A percentile compares a stretch with the other conserved stretches of the same genome.
phyloP scores from a whole-genome alignment of 2,329 filamentous ascomycete species.

The Diaporthe sp. region DNA sequence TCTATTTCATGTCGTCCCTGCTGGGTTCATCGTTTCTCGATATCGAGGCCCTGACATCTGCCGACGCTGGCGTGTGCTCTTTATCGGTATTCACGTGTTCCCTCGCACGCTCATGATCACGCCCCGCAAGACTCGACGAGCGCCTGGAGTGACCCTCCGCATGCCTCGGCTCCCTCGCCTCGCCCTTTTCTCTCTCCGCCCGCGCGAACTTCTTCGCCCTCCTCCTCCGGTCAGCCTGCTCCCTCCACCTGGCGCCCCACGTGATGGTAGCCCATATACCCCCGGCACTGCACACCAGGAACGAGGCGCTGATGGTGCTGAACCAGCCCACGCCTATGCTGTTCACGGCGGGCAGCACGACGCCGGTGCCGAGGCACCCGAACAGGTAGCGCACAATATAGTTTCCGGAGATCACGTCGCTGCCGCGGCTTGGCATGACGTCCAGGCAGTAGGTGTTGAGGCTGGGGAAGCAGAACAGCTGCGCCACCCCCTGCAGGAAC shows the following conservation, averaged over 20 bases:
- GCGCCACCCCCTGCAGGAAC: conserved; percentile 78
- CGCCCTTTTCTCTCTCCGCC: conserved; percentile 34
- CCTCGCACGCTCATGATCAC: neutral
- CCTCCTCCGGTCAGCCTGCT: conserved; percentile 65
- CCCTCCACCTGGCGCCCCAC: conserved; percentile 67
- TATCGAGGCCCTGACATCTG: neutral
- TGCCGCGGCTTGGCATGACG: conserved; percentile 79
- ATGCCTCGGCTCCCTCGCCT: neutral
- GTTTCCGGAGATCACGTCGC: conserved; percentile 85
- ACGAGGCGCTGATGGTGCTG: conserved; percentile 75
- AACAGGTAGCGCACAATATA: conserved; percentile 85
- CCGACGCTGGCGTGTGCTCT: neutral
- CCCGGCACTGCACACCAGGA: conserved; percentile 63
- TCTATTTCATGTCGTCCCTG: neutral
- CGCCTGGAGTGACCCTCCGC: neutral
- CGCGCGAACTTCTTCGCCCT: conserved; percentile 51
- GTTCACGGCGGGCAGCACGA: conserved; percentile 81
- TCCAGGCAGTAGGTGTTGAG: conserved; percentile 85
- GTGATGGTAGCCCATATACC: conserved; percentile 63
- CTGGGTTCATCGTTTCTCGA: neutral
- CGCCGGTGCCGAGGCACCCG: conserved; percentile 78
- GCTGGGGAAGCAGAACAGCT: conserved; percentile 78
- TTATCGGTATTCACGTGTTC: neutral
- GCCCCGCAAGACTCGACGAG: neutral
- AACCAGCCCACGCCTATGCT: conserved; percentile 86